A percentile compares a stretch with the other conserved stretches of the same genome.
phyloP scores from a whole-genome alignment of 2,329 filamentous ascomycete species.

The Aspergillus pseudoviridinutans region DNA sequence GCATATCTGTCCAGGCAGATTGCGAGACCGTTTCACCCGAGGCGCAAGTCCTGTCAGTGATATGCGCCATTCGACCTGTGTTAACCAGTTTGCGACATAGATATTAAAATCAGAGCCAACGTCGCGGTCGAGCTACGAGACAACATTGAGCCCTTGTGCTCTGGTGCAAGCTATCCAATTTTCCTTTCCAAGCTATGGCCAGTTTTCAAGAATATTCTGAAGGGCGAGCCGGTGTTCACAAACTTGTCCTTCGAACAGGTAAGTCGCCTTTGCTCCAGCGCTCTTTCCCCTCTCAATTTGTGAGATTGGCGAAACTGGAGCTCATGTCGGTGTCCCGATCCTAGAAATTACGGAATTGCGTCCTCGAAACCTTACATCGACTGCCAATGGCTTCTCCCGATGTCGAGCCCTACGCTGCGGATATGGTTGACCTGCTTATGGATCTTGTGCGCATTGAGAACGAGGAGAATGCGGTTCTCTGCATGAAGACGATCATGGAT shows the following conservation, averaged over 20 bases:
- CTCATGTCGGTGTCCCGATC: constrained; percentile 6
- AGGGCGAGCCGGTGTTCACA: constrained; percentile 83
- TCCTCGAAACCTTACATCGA: constrained; percentile 91
- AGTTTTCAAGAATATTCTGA: constrained; percentile 79
- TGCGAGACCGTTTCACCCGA: not conserved
- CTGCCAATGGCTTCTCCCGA: constrained; percentile 72
- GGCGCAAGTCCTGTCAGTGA: constrained; percentile 4
- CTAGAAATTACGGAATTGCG: constrained; percentile 83
- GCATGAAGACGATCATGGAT: constrained; percentile 97
- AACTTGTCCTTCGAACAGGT: constrained; percentile 88
- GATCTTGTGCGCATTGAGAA: constrained; percentile 85
- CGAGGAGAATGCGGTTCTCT: constrained; percentile 97
- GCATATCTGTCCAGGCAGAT: not conserved
- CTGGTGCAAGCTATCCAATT: constrained; percentile 68
- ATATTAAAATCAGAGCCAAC: constrained; percentile 75
- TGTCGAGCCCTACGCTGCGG: constrained; percentile 81
- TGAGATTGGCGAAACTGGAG: not conserved
- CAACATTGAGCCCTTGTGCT: constrained; percentile 78
- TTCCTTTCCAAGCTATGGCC: constrained; percentile 89
- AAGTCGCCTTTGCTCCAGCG: constrained; percentile 25
- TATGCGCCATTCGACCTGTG: constrained; percentile 1
- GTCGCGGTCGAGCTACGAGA: constrained; percentile 85
- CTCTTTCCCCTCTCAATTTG: not conserved
- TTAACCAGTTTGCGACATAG: constrained; percentile 44
- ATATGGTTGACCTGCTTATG: constrained; percentile 88